phyloP scores from a whole-genome alignment of 2,329 filamentous ascomycete genomes.

The Fusarium udum region DNA sequence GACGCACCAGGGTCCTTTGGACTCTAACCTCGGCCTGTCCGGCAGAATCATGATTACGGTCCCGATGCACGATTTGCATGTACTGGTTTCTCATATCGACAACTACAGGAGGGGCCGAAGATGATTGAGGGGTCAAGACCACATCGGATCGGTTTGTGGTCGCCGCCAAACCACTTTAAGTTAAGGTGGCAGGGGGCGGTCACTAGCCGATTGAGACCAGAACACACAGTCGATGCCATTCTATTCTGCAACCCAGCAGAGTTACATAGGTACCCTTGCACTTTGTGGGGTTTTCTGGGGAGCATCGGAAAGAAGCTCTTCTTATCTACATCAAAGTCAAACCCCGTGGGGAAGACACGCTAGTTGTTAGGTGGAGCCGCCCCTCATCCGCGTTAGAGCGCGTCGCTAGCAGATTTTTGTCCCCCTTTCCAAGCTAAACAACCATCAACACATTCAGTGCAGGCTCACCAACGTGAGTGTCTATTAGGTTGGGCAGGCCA shows the following conservation, averaged over 20 bases:
- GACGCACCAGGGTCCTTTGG: accelerated
- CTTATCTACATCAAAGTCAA: not conserved
- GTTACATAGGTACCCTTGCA: not conserved
- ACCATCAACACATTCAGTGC: not conserved
- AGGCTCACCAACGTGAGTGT: not conserved
- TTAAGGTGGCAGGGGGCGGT: not conserved
- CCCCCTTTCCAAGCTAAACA: not conserved
- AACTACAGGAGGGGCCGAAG: not conserved
- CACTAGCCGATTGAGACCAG: not conserved
- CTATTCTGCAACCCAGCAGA: not conserved
- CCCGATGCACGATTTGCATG: not conserved
- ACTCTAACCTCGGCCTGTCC: not conserved
- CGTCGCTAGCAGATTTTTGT: not conserved
- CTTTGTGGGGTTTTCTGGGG: not conserved
- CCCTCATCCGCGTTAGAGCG: not conserved
- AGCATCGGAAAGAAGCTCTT: not conserved
- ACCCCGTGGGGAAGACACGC: not conserved
- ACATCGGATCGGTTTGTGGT: not conserved
- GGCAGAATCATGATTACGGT: not conserved
- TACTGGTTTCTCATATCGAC: not conserved
- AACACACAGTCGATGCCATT: not conserved
- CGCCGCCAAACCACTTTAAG: not conserved
- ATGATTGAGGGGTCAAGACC: not conserved
- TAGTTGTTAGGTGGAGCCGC: not conserved
- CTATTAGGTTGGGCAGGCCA: not conserved